phyloP scores from a whole-genome alignment of 2,329 filamentous ascomycete genomes.

The Paraphoma chrysanthemicola region DNA sequence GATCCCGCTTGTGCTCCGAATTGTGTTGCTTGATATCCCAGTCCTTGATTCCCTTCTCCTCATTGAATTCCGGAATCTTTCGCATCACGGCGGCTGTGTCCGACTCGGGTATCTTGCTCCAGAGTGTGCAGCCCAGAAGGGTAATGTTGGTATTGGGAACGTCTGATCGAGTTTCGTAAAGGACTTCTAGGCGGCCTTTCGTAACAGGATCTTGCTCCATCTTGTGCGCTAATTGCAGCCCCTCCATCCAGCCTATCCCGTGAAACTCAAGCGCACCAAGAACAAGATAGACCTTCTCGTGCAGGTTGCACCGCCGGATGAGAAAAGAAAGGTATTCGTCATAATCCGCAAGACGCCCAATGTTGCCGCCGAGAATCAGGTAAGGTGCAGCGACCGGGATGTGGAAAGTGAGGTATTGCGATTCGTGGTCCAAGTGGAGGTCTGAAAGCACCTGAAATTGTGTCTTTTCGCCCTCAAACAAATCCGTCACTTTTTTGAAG shows the following conservation, averaged over 20 bases:
- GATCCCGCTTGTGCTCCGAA: constrained; percentile 54
- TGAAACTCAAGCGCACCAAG: constrained; percentile 39
- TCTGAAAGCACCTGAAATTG: constrained; percentile 43
- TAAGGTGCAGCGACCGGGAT: constrained; percentile 35
- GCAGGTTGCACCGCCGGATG: constrained; percentile 34
- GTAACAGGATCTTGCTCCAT: constrained; percentile 36
- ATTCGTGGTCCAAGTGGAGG: constrained; percentile 37
- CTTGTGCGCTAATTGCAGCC: constrained; percentile 31
- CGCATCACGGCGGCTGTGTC: constrained; percentile 49
- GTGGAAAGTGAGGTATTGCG: constrained; percentile 41
- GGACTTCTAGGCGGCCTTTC: constrained; percentile 50
- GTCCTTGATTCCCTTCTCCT: constrained; percentile 50
- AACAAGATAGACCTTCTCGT: constrained; percentile 38
- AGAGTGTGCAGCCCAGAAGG: constrained; percentile 65
- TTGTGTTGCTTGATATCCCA: constrained; percentile 63
- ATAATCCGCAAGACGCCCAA: constrained; percentile 41
- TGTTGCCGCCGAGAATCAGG: constrained; percentile 40
- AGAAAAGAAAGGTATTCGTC: constrained; percentile 40
- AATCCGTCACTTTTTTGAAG: constrained; percentile 32
- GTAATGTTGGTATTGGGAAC: constrained; percentile 53
- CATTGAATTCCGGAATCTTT: constrained; percentile 62
- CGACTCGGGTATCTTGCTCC: constrained; percentile 58
- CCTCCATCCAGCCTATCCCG: constrained; percentile 30
- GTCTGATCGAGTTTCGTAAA: constrained; percentile 55
- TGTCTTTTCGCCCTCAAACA: constrained; percentile 31